Evolutionary conservation across 306 rosid genomes (phyloP), one percentile per base, ranked within the genome.

Genomic region (Rosa chinensis): DNA sequence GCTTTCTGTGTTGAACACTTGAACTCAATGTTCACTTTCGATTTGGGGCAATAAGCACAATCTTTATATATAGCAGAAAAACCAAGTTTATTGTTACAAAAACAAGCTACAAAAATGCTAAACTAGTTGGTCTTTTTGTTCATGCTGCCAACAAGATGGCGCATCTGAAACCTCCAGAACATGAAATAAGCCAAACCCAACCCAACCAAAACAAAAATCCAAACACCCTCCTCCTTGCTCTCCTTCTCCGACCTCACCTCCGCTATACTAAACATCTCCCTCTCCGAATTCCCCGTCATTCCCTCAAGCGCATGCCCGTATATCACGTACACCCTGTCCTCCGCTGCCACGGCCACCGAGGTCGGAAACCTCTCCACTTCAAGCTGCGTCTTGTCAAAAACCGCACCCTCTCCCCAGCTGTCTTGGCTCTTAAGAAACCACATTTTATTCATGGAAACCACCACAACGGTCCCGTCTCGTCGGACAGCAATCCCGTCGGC

Each of bases 131-230:
- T 88, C 86, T 95, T 95, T 74, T 89, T 91, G 64, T 90, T 79
- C 89, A 87, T 49, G 55, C 88, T 85, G 39, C 74, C 72, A 16
- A 85, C 79, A 32, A 91, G 90, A 64, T 78, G 82, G 10, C 85
- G 79, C 97, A 90, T 95, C 67, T 89, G 96, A 85, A 95, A 89
- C 83, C 99, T 85, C 98, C 97, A 92, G 73, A 84, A 84, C 81
- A 87, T 6, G 85, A 92, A 92, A 82, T 84, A 91, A 45, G 84
- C 93, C 80, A 92, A 82, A 0, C 90, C 98, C 17, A 95, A 3
- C 0, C 97, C 98, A 45, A 90, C n/a, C 85, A 95, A 84, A 6
- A 88, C 85, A 42, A 77, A 90, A 16, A 90, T 18, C 97, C 94
- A 91, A 69, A 91, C 83, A 37, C 78, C 85, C 37, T 89, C 93